Percentiles rank a stretch among this genome's conserved stretches.
Evolutionary conservation across 108 stramenopile species (phyloP).

Genomic region (Cyclotella kingstonii): DNA sequence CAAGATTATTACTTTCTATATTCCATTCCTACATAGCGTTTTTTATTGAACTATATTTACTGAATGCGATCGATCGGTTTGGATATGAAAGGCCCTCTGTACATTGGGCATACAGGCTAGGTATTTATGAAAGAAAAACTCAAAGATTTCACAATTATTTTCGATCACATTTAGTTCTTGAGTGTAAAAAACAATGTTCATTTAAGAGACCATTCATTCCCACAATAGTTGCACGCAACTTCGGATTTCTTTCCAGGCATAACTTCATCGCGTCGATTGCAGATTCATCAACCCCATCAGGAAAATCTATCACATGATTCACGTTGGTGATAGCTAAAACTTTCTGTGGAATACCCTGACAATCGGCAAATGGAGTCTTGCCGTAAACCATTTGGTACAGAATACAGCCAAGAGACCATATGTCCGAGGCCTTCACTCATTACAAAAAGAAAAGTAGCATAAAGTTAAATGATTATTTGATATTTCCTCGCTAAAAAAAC

Average conservation of each 20-base stretch:
- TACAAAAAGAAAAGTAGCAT: conserved; percentile 37
- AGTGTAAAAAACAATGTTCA: conserved; percentile 69
- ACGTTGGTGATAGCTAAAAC: conserved; percentile 93
- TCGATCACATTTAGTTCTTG: conserved; percentile 11
- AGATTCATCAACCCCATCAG: conserved; percentile 58
- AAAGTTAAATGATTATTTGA: background rate
- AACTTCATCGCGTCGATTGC: conserved; percentile 82
- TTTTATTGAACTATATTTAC: too few species aligned
- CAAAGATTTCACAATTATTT: background rate
- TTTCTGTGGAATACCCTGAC: conserved; percentile 90
- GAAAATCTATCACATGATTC: conserved; percentile 73
- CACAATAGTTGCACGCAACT: conserved; percentile 75
- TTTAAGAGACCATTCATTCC: conserved; percentile 80
- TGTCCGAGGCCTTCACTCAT: conserved; percentile 67
- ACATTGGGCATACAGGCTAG: too few species aligned
- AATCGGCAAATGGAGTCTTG: conserved; percentile 89
- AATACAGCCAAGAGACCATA: conserved; percentile 96
- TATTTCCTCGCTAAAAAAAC: background rate
- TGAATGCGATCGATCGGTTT: too few species aligned
- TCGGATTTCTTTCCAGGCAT: conserved; percentile 74
- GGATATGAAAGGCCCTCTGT: too few species aligned
- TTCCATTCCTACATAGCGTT: too few species aligned
- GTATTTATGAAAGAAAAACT: background rate
- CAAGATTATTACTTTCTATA: too few species aligned
- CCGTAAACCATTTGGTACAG: conserved; percentile 97